Evolutionary conservation across 805 yeast species (phyloP), one percentile per base, ranked within the genome.

Genomic region (Priceomyces medius): DNA sequence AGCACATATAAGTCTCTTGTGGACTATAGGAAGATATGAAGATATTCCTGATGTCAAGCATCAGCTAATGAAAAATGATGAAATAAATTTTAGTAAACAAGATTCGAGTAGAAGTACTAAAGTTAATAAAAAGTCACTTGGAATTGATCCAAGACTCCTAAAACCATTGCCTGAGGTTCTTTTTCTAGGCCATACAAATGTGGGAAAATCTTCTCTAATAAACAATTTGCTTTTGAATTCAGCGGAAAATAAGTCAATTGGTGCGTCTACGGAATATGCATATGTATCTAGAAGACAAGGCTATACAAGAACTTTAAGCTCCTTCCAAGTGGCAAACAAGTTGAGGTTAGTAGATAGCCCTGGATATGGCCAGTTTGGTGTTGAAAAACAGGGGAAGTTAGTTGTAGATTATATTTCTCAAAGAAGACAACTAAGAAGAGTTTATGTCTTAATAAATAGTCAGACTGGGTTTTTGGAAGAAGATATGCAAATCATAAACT

Each of bases 351-450:
- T 88, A 2, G 98, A 90, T 56, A 76, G 88, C 18, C 98, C 98
- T 0, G 98, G 98, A 0, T 90, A 90, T 58, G 98, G 98, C 2
- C 73, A 64, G 29, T 79, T 74, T 46, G 89, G 95, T 13, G 74
- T 73, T 12, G 55, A 53, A 7, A 63, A 69, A 49, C 96, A 90
- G 56, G 97, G 97, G 2, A 64, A 76, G 31, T 71, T 81, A 20
- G 84, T 85, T 1, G 54, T 80, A 52, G 77, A 80, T 26, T 89
- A 88, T 54, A 59, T 90, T 6, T 62, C 64, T 20, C 65, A 73
- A 17, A 65, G 93, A 37, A 59, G 67, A 41, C 76, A 71, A 23
- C 64, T 89, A 17, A 65, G 74, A 21, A 71, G 81, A 36, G 81
- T 81, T 2, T 87, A 76, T 48, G 54, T 89, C 8, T 61, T 89